Conservation (phyloP, 768 basidiomycete genomes). For the Boletellus sp. region DNA sequence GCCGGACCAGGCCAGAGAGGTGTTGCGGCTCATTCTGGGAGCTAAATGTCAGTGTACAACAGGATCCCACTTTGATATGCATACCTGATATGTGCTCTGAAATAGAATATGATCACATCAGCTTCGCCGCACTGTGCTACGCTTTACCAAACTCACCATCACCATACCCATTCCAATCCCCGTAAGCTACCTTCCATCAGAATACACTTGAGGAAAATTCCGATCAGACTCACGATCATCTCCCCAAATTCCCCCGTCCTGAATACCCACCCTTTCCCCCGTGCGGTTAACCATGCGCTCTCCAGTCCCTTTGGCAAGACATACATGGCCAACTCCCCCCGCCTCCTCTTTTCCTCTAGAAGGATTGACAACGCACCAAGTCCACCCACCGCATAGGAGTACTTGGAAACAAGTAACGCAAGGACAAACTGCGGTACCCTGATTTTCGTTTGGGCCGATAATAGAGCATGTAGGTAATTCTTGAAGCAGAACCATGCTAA, state of each 20-base stretch:
- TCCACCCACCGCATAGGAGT: slow-evolving; percentile 72
- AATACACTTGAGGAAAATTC: background rate
- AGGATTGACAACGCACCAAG: slow-evolving; percentile 74
- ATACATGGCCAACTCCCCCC: slow-evolving; percentile 91
- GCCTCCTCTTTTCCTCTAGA: slow-evolving; percentile 83
- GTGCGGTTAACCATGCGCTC: slow-evolving; percentile 79
- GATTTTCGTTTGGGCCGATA: slow-evolving; percentile 37
- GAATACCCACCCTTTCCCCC: slow-evolving; percentile 73
- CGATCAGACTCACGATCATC: slow-evolving; percentile 45
- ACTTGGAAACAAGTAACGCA: slow-evolving; percentile 60
- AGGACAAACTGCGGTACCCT: slow-evolving; percentile 46
- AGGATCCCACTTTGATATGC: background rate
- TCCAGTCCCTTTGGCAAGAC: slow-evolving; percentile 87
- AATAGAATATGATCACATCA: slow-evolving; percentile 9
- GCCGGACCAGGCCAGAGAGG: slow-evolving; percentile 74
- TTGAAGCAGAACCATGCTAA: slow-evolving; percentile 66
- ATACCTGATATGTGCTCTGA: slow-evolving; percentile 75
- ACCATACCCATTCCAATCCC: slow-evolving; percentile 89
- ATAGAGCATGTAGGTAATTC: slow-evolving; percentile 49
- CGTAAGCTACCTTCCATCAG: slow-evolving; percentile 41
- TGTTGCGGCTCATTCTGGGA: slow-evolving; percentile 68
- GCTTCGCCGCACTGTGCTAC: background rate
- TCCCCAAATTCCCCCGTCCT: slow-evolving; percentile 69
- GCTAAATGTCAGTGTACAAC: slow-evolving; percentile 2
- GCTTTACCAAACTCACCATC: slow-evolving; percentile 49